Evolutionary conservation across 2,329 filamentous ascomycete species (phyloP), one percentile per base, ranked within the genome.

Genomic region (Colletotrichum magnum): DNA sequence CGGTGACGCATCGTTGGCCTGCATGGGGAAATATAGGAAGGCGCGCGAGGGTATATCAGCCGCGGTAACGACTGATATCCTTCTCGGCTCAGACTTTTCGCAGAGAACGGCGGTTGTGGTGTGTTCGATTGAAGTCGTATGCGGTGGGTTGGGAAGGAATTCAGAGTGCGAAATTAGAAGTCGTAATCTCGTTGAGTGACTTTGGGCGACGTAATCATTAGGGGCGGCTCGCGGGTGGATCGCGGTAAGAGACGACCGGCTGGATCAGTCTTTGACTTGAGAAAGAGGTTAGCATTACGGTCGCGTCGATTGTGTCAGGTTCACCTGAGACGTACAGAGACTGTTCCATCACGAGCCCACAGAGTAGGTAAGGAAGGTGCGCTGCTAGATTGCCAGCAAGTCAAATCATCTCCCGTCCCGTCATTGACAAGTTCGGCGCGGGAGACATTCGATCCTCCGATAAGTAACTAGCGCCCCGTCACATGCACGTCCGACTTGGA

Each of bases 1-100:
- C 75, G 89, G 86, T 78, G 88, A 82, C 77, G 86, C 83, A 83
- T 85, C 89, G 89, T 92, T 84, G 79, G 88, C 84, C 87, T 90
- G 90, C 91, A 93, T 93, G 84, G 86, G 89, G 84, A 86, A 89
- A 36, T 21, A 24, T 81, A 77, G 48, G 53, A 21, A 13, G 51
- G 21, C 47, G 45, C 26, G 16, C 57, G 45, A 61, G 63, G 47
- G 67, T 57, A 41, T 67, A 61, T 53, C 67, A 67, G 67, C 24
- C 67, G 67, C 18, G 21, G n/a, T 4, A 41, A 59, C 36, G 63
- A 69, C 67, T 57, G 62, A 69, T 61, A 67, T 43, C 67, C 64
- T 67, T 60, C 56, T 48, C 50, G 57, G 56, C 57, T 67, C 57
- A n/a, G 52, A 52, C 63, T 57, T 69, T 9, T 57, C 67, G 51